Percentiles rank a stretch among this genome's conserved stretches.
Conservation (phyloP, 2,329 filamentous ascomycete genomes). For the Ambrosiella xylebori region DNA sequence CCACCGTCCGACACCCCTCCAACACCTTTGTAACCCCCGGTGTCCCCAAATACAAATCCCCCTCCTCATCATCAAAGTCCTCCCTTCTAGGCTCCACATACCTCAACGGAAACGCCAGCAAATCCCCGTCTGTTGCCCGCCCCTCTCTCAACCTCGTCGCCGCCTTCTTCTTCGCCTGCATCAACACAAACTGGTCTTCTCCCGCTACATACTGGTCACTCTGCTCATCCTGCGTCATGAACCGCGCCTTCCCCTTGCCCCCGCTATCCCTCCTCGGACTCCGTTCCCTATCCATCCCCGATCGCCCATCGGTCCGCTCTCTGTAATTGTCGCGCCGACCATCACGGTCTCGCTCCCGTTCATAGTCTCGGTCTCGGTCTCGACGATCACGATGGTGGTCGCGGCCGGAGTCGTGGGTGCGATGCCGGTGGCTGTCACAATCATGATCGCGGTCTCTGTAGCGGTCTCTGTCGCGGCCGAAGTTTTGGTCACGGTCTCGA, state of each 20-base stretch:
- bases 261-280: conserved; percentile 14
- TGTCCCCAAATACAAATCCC: conserved; percentile 55
- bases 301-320: conserved; percentile 16
- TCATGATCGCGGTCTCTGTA: neutral
- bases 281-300: conserved; percentile 15
- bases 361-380: conserved; percentile 31
- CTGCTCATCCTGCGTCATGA: conserved; percentile 57
- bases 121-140: conserved; percentile 82
- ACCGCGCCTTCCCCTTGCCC: conserved; percentile 24
- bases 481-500: neutral
- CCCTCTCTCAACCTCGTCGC: conserved; percentile 85
- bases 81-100: conserved; percentile 75
- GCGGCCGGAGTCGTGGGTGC: neutral
- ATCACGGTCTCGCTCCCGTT: conserved; percentile 37
- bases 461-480: neutral
- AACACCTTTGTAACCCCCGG: conserved; percentile 70
- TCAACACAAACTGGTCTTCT: conserved; percentile 89
- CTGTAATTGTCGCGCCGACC: conserved; percentile 15
- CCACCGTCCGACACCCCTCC: conserved; percentile 42
- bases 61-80: conserved; percentile 69
- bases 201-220: conserved; percentile 75
- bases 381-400: conserved; percentile 18
- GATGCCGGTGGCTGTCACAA: neutral
- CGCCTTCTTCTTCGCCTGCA: conserved; percentile 95
- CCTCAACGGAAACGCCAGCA: conserved; percentile 76